Evolutionary conservation across 345 rosid genomes (phyloP).

Genomic region (Ceriops tagal): DNA sequence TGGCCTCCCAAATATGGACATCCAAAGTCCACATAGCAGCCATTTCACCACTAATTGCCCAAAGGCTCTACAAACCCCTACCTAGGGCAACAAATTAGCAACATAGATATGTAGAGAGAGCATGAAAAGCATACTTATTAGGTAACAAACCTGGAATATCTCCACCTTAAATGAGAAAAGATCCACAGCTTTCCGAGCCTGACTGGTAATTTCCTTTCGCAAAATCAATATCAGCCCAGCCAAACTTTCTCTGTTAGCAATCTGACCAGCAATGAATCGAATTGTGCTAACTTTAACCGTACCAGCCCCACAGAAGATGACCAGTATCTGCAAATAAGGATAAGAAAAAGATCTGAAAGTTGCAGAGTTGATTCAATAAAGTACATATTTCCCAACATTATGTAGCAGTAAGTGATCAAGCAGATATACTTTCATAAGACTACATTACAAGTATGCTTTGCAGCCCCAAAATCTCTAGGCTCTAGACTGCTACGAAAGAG

Average conservation of each 20-base stretch:
- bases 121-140: neutral
- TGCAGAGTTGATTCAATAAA: neutral
- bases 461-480: no score
- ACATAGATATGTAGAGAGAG: neutral
- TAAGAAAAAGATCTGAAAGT: neutral
- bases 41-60: neutral
- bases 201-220: constrained; percentile 69
- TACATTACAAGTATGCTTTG: no score
- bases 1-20: neutral
- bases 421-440: no score
- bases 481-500: no score
- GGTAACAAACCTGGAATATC: constrained; percentile 62
- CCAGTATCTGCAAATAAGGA: constrained; percentile 50
- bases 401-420: no score
- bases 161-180: constrained; percentile 77
- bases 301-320: constrained; percentile 61
- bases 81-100: neutral
- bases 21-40: neutral
- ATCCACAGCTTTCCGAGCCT: constrained; percentile 71
- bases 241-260: constrained; percentile 55
- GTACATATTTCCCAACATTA: no score
- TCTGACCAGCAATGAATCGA: constrained; percentile 52
- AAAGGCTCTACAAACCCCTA: no score
- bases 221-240: constrained; percentile 63
- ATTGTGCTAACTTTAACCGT: constrained; percentile 60